Conservation (phyloP, 768 basidiomycete species). For the Leucocoprinus birnbaumii region DNA sequence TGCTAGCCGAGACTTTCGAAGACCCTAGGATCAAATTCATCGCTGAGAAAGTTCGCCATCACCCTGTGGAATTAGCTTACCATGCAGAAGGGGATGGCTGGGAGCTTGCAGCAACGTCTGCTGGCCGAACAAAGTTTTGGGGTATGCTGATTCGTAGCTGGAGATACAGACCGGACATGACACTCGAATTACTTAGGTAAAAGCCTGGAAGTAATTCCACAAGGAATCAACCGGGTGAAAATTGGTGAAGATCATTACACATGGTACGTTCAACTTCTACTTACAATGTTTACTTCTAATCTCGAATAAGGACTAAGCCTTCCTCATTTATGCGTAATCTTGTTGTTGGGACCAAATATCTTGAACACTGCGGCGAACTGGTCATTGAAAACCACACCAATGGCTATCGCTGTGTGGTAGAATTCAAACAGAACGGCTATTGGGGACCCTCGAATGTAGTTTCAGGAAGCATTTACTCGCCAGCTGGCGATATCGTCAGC, state of each 20-base stretch:
- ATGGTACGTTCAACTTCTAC: conserved; percentile 40
- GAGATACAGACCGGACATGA: too few species aligned
- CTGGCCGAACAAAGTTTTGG: conserved; percentile 88
- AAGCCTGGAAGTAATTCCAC: conserved; percentile 82
- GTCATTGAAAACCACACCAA: conserved; percentile 61
- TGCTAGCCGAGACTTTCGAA: conserved; percentile 89
- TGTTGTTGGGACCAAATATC: conserved; percentile 88
- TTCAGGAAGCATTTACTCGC: conserved; percentile 53
- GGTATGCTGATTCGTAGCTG: conserved; percentile 44
- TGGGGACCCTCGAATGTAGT: conserved; percentile 80
- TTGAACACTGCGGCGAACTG: conserved; percentile 84
- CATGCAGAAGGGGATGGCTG: conserved; percentile 80
- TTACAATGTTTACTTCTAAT: conserved; percentile 1
- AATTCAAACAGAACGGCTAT: conserved; percentile 85
- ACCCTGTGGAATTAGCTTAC: conserved; percentile 82
- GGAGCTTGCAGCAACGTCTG: conserved; percentile 73
- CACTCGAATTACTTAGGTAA: conserved; percentile 52
- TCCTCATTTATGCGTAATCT: conserved; percentile 88
- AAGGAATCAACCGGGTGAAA: conserved; percentile 65
- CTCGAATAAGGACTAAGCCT: conserved; percentile 65
- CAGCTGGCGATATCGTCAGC: conserved; percentile 50
- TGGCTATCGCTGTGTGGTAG: conserved; percentile 61
- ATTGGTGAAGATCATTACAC: conserved; percentile 67
- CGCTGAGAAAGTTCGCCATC: conserved; percentile 85
- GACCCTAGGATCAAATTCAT: conserved; percentile 78